Conservation (phyloP, 2,329 filamentous ascomycete species). For the Cladophialophora exuberans region DNA sequence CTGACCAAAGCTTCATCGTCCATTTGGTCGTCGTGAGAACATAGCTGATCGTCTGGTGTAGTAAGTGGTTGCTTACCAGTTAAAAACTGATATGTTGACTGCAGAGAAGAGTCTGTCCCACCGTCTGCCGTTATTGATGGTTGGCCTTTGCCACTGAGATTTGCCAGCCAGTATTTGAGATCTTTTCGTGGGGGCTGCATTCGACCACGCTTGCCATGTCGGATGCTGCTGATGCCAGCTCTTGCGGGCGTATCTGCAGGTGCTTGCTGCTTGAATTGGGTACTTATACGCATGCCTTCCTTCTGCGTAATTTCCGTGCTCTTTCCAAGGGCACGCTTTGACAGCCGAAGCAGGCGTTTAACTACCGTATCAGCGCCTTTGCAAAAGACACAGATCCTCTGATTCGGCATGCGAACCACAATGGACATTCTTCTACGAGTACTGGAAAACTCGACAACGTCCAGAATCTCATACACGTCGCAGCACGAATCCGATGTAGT, state of each 20-base stretch:
- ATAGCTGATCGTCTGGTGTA: conserved; percentile 50
- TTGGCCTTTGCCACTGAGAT: too few species aligned
- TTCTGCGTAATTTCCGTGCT: conserved; percentile 65
- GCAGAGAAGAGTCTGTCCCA: too few species aligned
- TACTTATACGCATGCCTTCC: conserved; percentile 66
- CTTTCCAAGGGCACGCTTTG: conserved; percentile 73
- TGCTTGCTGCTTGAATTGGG: conserved; percentile 63
- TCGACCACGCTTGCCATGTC: too few species aligned
- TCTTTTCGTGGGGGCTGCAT: too few species aligned
- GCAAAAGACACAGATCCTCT: conserved; percentile 76
- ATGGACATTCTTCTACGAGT: conserved; percentile 88
- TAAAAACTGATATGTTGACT: too few species aligned
- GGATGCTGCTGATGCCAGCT: too few species aligned
- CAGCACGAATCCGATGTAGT: conserved; percentile 57
- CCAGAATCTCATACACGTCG: conserved; percentile 76
- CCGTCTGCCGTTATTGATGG: too few species aligned
- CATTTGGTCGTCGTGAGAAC: conserved; percentile 56
- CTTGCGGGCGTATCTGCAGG: too few species aligned
- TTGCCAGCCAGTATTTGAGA: too few species aligned
- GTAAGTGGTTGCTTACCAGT: conserved; percentile 10
- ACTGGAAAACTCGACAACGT: conserved; percentile 87
- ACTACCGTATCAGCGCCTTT: conserved; percentile 85
- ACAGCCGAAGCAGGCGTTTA: conserved; percentile 70
- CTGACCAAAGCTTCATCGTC: conserved; percentile 63
- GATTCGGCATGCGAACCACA: conserved; percentile 78